Evolutionary conservation across 441 rosid species (phyloP).

Genomic region (Jatropha multifida): DNA sequence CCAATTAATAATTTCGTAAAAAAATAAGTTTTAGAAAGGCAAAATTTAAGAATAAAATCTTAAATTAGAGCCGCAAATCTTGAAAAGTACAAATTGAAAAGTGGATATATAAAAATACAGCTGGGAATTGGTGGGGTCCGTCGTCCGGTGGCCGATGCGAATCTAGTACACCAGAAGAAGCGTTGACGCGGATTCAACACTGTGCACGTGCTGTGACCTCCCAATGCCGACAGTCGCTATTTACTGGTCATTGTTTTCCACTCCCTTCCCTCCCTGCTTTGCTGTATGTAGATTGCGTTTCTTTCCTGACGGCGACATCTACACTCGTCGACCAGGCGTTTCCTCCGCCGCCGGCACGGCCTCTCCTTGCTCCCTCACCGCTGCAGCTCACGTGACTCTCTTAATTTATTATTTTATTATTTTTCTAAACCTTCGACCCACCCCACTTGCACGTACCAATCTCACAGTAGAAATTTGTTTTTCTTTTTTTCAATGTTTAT

Average conservation of each 20-base stretch:
- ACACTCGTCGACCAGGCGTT: slow-evolving; percentile 9
- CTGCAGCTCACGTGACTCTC: slow-evolving; percentile 17
- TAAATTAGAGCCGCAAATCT: slow-evolving; percentile 13
- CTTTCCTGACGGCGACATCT: background rate
- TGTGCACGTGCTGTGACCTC: slow-evolving; percentile 27
- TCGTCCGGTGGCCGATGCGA: background rate
- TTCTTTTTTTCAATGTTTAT: too few species aligned
- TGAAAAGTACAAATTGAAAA: background rate
- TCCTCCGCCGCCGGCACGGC: slow-evolving; percentile 29
- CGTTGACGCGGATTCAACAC: slow-evolving; percentile 5
- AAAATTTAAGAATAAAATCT: too few species aligned
- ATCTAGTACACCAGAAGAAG: background rate
- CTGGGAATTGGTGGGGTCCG: background rate
- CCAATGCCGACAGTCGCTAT: slow-evolving; percentile 34
- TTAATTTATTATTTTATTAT: too few species aligned
- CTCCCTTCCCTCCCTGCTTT: background rate
- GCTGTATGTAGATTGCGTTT: background rate
- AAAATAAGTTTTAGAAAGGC: background rate
- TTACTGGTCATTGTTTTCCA: slow-evolving; percentile 18
- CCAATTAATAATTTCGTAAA: too few species aligned
- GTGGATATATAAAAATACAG: background rate
- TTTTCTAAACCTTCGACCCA: too few species aligned
- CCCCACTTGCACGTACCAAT: too few species aligned
- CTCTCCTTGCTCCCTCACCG: slow-evolving; percentile 10
- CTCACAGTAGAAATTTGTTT: too few species aligned